Evolutionary conservation across 305 asterid species (phyloP).

Genomic region (Coffea humblotiana): DNA sequence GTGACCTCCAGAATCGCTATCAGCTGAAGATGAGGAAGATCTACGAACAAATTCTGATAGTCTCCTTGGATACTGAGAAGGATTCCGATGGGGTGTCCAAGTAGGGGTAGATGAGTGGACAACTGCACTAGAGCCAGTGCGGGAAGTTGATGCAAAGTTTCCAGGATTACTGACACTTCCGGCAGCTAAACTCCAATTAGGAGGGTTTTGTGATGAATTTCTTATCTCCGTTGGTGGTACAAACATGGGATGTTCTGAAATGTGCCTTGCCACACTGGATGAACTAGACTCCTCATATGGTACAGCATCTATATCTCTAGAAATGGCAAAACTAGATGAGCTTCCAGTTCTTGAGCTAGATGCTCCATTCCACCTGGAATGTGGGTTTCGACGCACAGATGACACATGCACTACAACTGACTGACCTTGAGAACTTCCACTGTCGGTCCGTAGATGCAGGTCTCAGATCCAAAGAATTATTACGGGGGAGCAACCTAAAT

Average conservation of each 20-base stretch:
- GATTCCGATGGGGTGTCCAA: constrained; percentile 50
- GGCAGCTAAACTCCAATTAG: constrained; percentile 48
- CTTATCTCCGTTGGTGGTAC: constrained; percentile 50
- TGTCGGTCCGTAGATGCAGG: constrained; percentile 43
- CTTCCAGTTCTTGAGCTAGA: constrained; percentile 54
- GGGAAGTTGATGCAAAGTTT: constrained; percentile 48
- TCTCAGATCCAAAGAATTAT: constrained; percentile 42
- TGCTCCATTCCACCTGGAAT: constrained; percentile 58
- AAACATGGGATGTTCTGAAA: constrained; percentile 73
- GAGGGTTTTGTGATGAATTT: constrained; percentile 49
- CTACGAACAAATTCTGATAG: constrained; percentile 69
- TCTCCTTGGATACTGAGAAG: constrained; percentile 57
- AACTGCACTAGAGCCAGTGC: constrained; percentile 42
- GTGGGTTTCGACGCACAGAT: constrained; percentile 40
- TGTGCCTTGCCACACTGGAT: constrained; percentile 55
- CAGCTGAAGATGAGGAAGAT: constrained; percentile 53
- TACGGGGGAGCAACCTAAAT: constrained; percentile 42
- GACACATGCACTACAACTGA: constrained; percentile 38
- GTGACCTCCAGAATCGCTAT: constrained; percentile 52
- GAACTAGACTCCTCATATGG: constrained; percentile 40
- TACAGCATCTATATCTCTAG: constrained; percentile 39
- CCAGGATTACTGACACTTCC: constrained; percentile 44
- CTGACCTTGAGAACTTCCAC: constrained; percentile 36
- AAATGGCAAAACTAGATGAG: constrained; percentile 32
- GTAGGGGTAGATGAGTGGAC: constrained; percentile 45